Conservation (phyloP, 2,329 filamentous ascomycete species). For the Emmonsiellopsis sp. region DNA sequence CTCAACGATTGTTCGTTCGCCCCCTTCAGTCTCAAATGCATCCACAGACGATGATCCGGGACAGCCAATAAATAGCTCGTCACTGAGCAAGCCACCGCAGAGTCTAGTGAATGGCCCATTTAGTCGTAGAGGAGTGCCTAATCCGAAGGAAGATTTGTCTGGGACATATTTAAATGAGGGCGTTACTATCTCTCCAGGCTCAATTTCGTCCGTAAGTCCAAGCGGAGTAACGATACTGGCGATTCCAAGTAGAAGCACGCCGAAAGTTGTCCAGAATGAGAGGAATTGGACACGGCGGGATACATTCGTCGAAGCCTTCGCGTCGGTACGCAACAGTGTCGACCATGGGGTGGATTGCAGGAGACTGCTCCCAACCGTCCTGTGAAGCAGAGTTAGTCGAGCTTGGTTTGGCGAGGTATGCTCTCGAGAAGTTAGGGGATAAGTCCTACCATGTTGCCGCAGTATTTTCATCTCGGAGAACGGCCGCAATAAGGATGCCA, state of each 20-base stretch:
- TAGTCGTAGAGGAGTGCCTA: conserved; percentile 24
- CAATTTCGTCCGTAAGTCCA: conserved; percentile 26
- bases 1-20: not conserved
- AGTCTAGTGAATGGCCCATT: conserved; percentile 16
- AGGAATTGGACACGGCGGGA: not conserved
- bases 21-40: not conserved
- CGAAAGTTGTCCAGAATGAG: conserved; percentile 12
- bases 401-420: not conserved
- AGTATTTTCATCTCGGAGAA: not conserved
- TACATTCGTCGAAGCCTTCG: not conserved
- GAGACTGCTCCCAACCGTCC: not conserved
- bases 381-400: not conserved
- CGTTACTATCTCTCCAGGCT: not conserved
- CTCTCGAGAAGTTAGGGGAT: not conserved
- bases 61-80: not conserved
- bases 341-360: not conserved
- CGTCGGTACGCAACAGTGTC: not conserved
- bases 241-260: conserved; percentile 21
- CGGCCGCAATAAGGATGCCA: not conserved
- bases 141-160: conserved; percentile 24
- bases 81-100: conserved; percentile 12
- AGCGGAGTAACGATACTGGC: conserved; percentile 32
- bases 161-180: conserved; percentile 23
- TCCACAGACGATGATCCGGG: not conserved
- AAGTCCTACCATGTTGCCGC: not conserved